Evolutionary conservation across 805 yeast species (phyloP).

Genomic region (Suhomyces faveliae): DNA sequence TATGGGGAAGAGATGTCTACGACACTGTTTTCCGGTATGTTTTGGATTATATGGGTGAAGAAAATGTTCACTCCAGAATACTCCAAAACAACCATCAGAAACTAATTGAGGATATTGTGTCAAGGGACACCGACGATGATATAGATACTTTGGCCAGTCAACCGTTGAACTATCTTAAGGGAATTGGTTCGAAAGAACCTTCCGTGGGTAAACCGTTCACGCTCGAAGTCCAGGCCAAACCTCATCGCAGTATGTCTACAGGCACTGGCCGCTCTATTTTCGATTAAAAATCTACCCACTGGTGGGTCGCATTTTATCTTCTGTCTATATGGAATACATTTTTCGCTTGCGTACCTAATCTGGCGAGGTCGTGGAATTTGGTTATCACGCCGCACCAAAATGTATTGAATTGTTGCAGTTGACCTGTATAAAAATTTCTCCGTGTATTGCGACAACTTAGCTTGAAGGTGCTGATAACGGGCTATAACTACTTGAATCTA

Average conservation of each 20-base stretch:
- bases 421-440: conserved; percentile 5
- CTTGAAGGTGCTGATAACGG: background rate
- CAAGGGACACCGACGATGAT: conserved; percentile 1
- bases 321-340: background rate
- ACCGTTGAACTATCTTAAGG: conserved; percentile 6
- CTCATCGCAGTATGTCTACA: conserved; percentile 15
- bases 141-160: conserved; percentile 4
- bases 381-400: conserved; percentile 5
- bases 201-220: background rate
- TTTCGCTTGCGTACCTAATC: background rate
- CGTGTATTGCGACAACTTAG: background rate
- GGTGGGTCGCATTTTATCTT: background rate
- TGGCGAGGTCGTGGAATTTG: conserved; percentile 4
- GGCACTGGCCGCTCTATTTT: conserved; percentile 17
- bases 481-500: background rate
- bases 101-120: conserved; percentile 7
- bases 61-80: conserved; percentile 4
- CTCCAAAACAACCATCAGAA: conserved; percentile 2
- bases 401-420: conserved; percentile 5
- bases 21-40: conserved; percentile 36
- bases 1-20: conserved; percentile 76
- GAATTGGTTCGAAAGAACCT: background rate
- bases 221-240: background rate
- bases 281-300: conserved; percentile 4
- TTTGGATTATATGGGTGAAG: conserved; percentile 14